Evolutionary conservation across 805 yeast species (phyloP).

Genomic region (Yarrowia sp.): DNA sequence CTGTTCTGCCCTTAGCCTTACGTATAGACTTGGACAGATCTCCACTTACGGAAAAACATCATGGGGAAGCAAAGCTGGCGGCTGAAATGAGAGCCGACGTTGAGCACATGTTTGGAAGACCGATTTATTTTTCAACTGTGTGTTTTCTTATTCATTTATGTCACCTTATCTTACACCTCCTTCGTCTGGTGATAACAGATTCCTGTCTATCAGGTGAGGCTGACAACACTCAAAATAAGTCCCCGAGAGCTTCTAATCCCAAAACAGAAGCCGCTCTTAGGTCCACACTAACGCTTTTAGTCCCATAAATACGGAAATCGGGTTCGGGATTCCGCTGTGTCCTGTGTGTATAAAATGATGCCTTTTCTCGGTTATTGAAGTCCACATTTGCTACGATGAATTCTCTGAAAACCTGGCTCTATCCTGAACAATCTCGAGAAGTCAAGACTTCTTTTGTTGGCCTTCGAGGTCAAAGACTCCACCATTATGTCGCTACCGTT

Average conservation of each 20-base stretch:
- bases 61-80: neutral
- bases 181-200: too few species aligned
- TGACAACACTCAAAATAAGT: too few species aligned
- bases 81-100: neutral
- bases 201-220: too few species aligned
- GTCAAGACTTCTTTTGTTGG: constrained; percentile 4
- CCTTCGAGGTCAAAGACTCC: constrained; percentile 5
- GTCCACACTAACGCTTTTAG: neutral
- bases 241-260: neutral
- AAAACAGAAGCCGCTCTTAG: constrained; percentile 1
- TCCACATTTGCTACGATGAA: too few species aligned
- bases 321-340: too few species aligned
- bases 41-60: neutral
- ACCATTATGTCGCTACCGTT: constrained; percentile 39
- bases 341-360: too few species aligned
- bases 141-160: too few species aligned
- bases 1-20: neutral
- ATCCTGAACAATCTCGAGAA: neutral
- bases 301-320: neutral
- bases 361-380: too few species aligned
- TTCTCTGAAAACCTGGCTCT: neutral
- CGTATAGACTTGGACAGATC: neutral
- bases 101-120: too few species aligned
- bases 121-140: too few species aligned
- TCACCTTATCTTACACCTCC: too few species aligned